These are phyloP conservation scores for Yarrowia deformans DNA, from an alignment of 805 yeast genomes.

Conservation along the genomic window DNA sequence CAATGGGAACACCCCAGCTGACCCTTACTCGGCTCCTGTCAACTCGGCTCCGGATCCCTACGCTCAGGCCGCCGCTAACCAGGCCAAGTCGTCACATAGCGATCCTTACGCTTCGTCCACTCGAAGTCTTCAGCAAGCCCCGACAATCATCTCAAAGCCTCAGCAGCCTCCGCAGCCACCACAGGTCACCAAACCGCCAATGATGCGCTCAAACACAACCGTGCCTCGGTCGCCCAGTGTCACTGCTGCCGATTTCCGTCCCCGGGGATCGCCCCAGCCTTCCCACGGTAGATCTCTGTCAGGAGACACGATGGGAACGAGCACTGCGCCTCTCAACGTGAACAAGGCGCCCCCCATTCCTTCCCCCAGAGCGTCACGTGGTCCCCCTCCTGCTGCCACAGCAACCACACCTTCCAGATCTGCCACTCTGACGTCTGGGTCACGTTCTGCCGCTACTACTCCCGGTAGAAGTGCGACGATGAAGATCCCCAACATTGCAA, in stretches of 20 bases:
- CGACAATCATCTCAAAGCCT: slow-evolving; percentile 24
- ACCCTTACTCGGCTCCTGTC: background rate
- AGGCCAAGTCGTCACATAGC: slow-evolving; percentile 12
- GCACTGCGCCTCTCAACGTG: slow-evolving; percentile 18
- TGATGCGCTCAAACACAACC: slow-evolving; percentile 34
- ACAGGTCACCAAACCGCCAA: slow-evolving; percentile 8
- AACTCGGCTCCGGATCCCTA: slow-evolving; percentile 1
- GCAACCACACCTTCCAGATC: slow-evolving; percentile 4
- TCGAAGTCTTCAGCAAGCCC: background rate
- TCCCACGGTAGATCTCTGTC: slow-evolving; percentile 2
- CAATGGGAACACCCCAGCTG: background rate
- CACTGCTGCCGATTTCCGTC: slow-evolving; percentile 9
- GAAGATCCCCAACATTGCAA: slow-evolving; percentile 7
- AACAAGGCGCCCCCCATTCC: slow-evolving; percentile 1
- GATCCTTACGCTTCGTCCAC: slow-evolving; percentile 7
- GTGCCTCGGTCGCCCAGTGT: slow-evolving; percentile 17
- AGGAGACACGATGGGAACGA: slow-evolving; percentile 3
- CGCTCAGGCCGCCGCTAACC: slow-evolving; percentile 7
- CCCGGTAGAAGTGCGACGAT: slow-evolving; percentile 21
- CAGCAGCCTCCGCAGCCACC: background rate
- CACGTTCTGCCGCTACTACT: slow-evolving; percentile 15
- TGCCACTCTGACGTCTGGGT: background rate
- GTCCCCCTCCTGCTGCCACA: background rate
- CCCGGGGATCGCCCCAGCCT: slow-evolving; percentile 13
- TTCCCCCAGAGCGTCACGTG: background rate